Evolutionary conservation across 176 grass and related monocot genomes (phyloP).

Genomic region (Hsuehochloa calcarea): DNA sequence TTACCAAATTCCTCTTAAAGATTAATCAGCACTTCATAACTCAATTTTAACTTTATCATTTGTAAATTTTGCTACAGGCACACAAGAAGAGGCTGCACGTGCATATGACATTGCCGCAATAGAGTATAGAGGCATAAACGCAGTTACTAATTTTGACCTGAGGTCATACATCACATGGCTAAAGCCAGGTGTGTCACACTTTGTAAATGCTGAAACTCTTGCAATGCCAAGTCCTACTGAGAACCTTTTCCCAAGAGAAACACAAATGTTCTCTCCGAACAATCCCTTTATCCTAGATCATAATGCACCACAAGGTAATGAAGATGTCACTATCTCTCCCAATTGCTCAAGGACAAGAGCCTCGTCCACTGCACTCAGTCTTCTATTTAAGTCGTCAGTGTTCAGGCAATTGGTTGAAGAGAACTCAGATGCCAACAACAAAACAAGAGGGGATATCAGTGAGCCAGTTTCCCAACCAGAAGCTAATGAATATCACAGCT

Average conservation of each 20-base stretch:
- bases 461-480: not conserved
- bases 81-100: conserved; percentile 39
- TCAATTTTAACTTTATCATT: not conserved
- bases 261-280: not conserved
- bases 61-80: conserved; percentile 13
- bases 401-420: conserved; percentile 37
- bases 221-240: not conserved
- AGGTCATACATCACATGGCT: conserved; percentile 46
- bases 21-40: not conserved
- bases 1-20: not conserved
- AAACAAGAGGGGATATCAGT: not conserved
- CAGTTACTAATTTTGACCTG: conserved; percentile 45
- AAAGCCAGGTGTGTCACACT: not conserved
- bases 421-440: conserved; percentile 18
- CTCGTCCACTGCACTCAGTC: conserved; percentile 23
- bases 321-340: not conserved
- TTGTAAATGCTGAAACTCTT: not conserved
- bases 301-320: not conserved
- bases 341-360: conserved; percentile 23
- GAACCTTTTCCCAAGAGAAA: not conserved
- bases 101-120: conserved; percentile 46
- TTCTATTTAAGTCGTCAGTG: conserved; percentile 31
- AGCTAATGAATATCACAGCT: not conserved
- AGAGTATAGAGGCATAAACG: conserved; percentile 43
- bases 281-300: not conserved